Evolutionary conservation across 768 basidiomycete genomes (phyloP), one percentile per base, ranked within the genome.

Genomic region (Xerocomellus amylosporus): DNA sequence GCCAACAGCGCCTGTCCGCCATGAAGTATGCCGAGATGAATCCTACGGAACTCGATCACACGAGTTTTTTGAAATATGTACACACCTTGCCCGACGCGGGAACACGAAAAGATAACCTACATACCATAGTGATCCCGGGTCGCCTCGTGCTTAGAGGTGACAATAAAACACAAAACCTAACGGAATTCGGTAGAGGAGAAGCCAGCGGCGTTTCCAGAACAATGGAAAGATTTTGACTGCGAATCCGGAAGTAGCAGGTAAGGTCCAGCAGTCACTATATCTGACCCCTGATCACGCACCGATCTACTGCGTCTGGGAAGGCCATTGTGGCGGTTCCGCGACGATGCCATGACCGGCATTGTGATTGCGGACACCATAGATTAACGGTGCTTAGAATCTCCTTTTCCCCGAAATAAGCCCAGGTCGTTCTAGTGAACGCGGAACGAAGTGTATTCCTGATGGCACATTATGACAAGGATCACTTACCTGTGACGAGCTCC

Each of bases 11-110:
- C 51, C 37, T 44, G 46, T 53, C 64, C 61, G 61, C 58, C 7
- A 48, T 51, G 20, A 56, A 53, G 50, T 7, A 54, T 53, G 56
- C 66, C 66, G 66, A 68, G 67, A 67, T 67, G 67, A 69, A 62
- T 54, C 65, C 34, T 54, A 54, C 20, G 54, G 45, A 54, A 54
- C 48, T 8, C 41, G 46, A 26, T 38, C 47, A 42, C 48, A 30
- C 37, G 22, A 9, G n/a, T 33, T 43, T 48, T 53, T 52, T 41
- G 43, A 56, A 55, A 54, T 50, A 30, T 30, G 30, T 10, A 42
- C 38, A n/a, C 33, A 39, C 24, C 44, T 30, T 22, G 19, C 36
- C 49, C 43, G 44, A 53, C 31, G 22, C 45, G 49, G 33, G 46
- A 54, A 50, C 34, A 31, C 28, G 30, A 52, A 14, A 19, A 43